Evolutionary conservation across 495 filamentous ascomycete genomes (phyloP).

Genomic region (Aspergillus olivimuriae): DNA sequence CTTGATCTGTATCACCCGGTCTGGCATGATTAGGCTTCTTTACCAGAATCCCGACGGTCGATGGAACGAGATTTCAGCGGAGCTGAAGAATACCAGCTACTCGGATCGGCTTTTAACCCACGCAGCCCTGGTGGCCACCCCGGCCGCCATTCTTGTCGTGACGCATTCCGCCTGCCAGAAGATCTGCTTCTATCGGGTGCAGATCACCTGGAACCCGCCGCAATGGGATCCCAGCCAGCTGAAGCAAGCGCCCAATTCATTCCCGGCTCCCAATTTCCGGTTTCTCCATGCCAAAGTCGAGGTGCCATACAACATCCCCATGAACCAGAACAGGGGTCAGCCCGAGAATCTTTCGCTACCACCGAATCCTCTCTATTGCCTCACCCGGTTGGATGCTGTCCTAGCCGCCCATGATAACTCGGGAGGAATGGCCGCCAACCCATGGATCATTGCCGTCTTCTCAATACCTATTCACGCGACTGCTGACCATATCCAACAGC

Average conservation of each 20-base stretch:
- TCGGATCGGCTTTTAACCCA: constrained; percentile 72
- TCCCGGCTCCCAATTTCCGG: constrained; percentile 39
- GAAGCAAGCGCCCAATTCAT: constrained; percentile 26
- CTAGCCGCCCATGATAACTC: constrained; percentile 48
- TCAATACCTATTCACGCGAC: constrained; percentile 48
- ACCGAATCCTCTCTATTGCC: constrained; percentile 44
- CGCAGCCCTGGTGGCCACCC: constrained; percentile 70
- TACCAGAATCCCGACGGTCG: constrained; percentile 62
- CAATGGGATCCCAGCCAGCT: constrained; percentile 32
- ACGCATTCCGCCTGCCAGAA: constrained; percentile 62
- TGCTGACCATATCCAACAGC: constrained; percentile 46
- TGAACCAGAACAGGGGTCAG: constrained; percentile 19
- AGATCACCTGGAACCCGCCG: constrained; percentile 42
- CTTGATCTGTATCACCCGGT: constrained; percentile 63
- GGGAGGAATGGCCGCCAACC: constrained; percentile 43
- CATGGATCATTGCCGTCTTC: constrained; percentile 65
- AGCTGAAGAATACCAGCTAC: constrained; percentile 62
- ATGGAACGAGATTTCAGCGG: constrained; percentile 59
- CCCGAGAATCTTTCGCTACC: constrained; percentile 23
- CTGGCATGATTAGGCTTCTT: constrained; percentile 61
- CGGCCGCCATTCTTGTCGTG: constrained; percentile 57
- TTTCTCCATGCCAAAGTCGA: constrained; percentile 37
- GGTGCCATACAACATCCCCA: constrained; percentile 27
- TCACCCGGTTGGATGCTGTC: constrained; percentile 63
- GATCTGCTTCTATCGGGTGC: constrained; percentile 55